Conservation (phyloP, 345 rosid species). For the Kandelia obovata region DNA sequence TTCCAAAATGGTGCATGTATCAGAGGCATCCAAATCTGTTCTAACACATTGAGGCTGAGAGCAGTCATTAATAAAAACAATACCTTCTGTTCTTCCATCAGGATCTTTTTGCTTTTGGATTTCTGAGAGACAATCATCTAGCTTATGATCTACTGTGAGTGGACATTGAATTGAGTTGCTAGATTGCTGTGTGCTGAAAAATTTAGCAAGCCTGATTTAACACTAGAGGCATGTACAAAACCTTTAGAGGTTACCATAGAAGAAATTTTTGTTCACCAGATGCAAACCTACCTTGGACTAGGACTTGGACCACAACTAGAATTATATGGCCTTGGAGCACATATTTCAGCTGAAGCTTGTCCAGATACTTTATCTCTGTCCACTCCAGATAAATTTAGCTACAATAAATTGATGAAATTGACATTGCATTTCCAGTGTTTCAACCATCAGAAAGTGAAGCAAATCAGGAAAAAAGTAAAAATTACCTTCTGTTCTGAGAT, state of each 20-base stretch:
- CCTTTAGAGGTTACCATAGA: conserved; percentile 2
- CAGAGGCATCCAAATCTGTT: conserved; percentile 20
- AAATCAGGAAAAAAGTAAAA: conserved; percentile 11
- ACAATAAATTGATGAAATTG: conserved; percentile 22
- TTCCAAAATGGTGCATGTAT: conserved; percentile 14
- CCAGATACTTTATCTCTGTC: conserved; percentile 87
- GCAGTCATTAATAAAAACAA: conserved; percentile 15
- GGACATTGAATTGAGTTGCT: conserved; percentile 35
- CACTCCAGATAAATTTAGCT: conserved; percentile 69
- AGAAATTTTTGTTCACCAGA: not conserved
- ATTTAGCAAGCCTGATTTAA: conserved; percentile 9
- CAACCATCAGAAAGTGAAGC: conserved; percentile 9
- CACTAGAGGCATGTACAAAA: conserved; percentile 11
- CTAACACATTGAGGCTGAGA: conserved; percentile 31
- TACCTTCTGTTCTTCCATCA: conserved; percentile 13
- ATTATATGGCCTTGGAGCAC: conserved; percentile 28
- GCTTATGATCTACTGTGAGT: conserved; percentile 19
- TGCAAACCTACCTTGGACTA: conserved; percentile 39
- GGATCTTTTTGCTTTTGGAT: conserved; percentile 17
- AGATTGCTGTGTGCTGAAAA: conserved; percentile 41
- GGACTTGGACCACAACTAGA: conserved; percentile 12
- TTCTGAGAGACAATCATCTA: conserved; percentile 16
- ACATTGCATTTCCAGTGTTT: conserved; percentile 1
- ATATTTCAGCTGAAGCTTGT: conserved; percentile 70
- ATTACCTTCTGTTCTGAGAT: conserved; percentile 77